Evolutionary conservation across 1,284 basidiomycete genomes (phyloP), one percentile per base, ranked within the genome.

Genomic region (Mixia osmundae): DNA sequence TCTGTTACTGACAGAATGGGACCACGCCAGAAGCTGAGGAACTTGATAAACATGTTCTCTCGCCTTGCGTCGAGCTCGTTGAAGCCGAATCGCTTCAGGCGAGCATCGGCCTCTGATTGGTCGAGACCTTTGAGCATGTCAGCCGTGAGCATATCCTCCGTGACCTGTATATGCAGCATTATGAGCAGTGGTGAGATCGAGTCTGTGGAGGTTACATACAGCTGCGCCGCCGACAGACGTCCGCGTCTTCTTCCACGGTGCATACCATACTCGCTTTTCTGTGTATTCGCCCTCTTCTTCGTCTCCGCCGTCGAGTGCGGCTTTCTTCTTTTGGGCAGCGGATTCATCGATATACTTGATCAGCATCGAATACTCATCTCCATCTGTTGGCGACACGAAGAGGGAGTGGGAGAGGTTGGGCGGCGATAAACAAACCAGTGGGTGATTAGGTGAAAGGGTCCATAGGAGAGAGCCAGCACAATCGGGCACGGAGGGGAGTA

Each of bases 1-100:
- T 14, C 27, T 20, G 6, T 10, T 20, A 16, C 25, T 7, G 15
- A 6, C 15, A 33, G 22, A 27, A 40, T 30, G n/a, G 24, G 22
- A 29, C 24, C 25, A 8, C 21, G 29, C 41, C 32, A 58, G 53
- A 55, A 58, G 40, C 51, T 52, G 38, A 58, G 39, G 39, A 59
- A 57, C 47, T 67, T 65, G 54, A 64, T 46, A 44, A 67, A 46
- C 26, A 62, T 56, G 50, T 67, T 67, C 48, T 46, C 45, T 21
- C 38, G 48, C 40, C 42, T 40, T 33, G 40, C 37, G 45, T 55
- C 53, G 34, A 58, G 54, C 53, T 58, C 56, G 49, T 58, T 58
- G 48, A 44, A 54, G 34, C 56, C 56, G 39, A 55, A 54, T 31
- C 49, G 36, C 14, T 41, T 36, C 33, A 56, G 54, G 25, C 56